phyloP scores from a whole-genome alignment of 2,329 filamentous ascomycete genomes.

The Cercospora sp. region DNA sequence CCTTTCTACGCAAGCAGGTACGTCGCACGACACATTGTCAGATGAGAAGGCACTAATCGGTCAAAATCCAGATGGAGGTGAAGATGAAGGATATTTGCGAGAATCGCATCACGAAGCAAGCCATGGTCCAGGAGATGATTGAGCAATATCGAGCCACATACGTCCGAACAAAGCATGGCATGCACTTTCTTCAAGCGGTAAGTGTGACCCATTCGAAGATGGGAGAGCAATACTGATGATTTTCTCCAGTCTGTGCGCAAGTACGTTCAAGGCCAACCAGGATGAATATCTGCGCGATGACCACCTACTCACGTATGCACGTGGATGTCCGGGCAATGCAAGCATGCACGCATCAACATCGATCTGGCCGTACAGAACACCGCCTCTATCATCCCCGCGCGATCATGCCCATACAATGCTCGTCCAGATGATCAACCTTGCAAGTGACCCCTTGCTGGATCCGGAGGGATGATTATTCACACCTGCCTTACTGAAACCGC shows the following conservation, averaged over 20 bases:
- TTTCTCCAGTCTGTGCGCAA: conserved; percentile 4
- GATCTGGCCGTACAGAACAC: background rate
- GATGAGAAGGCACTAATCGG: background rate
- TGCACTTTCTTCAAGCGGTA: conserved; percentile 61
- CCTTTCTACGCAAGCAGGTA: conserved; percentile 86
- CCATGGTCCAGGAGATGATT: conserved; percentile 79
- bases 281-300: background rate
- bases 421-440: background rate
- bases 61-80: conserved; percentile 70
- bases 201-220: conserved; percentile 30
- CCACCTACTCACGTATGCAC: background rate
- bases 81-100: conserved; percentile 98
- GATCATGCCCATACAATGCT: background rate
- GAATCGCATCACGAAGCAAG: conserved; percentile 70
- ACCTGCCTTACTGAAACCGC: background rate
- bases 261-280: conserved; percentile 10
- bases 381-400: background rate
- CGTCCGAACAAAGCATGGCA: conserved; percentile 73
- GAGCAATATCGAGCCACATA: conserved; percentile 86
- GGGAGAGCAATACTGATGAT: conserved; percentile 15
- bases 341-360: background rate
- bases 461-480: too few relatives aligned
- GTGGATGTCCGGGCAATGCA: background rate
- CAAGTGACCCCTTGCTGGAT: background rate
- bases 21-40: conserved; percentile 15